Base-by-base conservation (phyloP, 1,284 basidiomycete genomes). In the Tilletia caries region DNA sequence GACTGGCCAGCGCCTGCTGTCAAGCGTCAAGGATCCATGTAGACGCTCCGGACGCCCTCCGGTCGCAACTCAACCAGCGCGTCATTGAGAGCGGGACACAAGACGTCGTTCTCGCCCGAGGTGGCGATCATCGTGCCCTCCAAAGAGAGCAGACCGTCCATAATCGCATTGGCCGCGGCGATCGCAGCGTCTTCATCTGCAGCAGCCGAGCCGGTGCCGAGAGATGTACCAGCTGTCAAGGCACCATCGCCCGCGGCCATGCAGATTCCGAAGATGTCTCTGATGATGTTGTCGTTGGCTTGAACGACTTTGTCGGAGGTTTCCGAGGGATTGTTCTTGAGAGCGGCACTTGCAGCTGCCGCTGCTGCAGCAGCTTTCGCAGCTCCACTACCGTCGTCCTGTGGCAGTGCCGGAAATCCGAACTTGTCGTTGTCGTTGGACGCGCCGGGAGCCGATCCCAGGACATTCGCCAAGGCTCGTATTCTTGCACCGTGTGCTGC, bases 51-150 rank as follows among this genome's bases (percentile, higher is more conserved):
- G 32, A 65, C 64, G 20, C 64, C 41, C 23, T 65, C 64, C 15
- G 72, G 68, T 15, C 75, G 72, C 44, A 82, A 67, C 65, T 76
- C 78, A 29, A 75, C 62, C 33, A 82, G 73, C 20, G 73, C 77
- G 32, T 82, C 80, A 67, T 79, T 82, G 67, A 80, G 70, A 58
- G 76, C 73, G 18, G 74, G 70, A 15, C 77, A 78, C 52, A 82
- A 64, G 37, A 82, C 80, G 60, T 82, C 80, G 69, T 82, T 82
- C 48, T 76, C 71, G 12, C 70, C 70, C 32, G 80, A 73, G 32
- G 72, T 71, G 12, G 69, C 68, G 71, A 79, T 73, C 69, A 82
- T 65, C 8, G 72, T 74, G 3, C 78, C 76, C 50, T 82, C 78
- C 1, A 76, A 73, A 2, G 68, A 69, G 29, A 72, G 67, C 48